phyloP scores from a whole-genome alignment of 495 filamentous ascomycete genomes.

The Xylaria intraflava region DNA sequence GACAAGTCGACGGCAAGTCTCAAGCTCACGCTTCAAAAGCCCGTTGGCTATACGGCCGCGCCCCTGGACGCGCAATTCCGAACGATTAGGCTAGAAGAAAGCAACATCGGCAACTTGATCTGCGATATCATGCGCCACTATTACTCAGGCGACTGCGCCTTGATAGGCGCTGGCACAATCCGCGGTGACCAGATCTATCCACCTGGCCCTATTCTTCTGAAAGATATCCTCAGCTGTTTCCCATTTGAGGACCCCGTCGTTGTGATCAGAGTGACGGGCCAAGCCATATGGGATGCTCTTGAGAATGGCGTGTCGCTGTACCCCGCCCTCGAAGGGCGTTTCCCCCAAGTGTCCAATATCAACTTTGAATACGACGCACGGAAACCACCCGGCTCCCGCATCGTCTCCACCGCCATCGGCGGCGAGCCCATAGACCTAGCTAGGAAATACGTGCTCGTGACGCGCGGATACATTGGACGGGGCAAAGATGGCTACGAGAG shows the following conservation, averaged over 20 bases:
- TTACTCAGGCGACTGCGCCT: constrained; percentile 67
- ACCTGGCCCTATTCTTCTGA: constrained; percentile 65
- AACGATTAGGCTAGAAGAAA: constrained; percentile 68
- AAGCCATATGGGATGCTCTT: constrained; percentile 63
- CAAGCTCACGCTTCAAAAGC: constrained; percentile 69
- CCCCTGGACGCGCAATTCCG: constrained; percentile 81
- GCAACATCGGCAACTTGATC: constrained; percentile 83
- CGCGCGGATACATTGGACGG: constrained; percentile 76
- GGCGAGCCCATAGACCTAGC: constrained; percentile 52
- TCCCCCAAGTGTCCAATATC: constrained; percentile 80
- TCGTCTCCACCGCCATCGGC: constrained; percentile 55
- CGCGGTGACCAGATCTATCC: constrained; percentile 85
- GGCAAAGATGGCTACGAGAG: constrained; percentile 81
- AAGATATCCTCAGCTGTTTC: constrained; percentile 71
- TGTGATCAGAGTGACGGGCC: constrained; percentile 60
- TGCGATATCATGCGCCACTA: constrained; percentile 84
- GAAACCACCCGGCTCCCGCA: constrained; percentile 51
- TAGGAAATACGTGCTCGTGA: constrained; percentile 60
- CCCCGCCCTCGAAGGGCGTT: constrained; percentile 75
- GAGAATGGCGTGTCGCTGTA: constrained; percentile 76
- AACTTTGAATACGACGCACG: constrained; percentile 59
- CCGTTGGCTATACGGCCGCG: constrained; percentile 70
- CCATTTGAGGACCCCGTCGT: constrained; percentile 90
- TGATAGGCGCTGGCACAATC: constrained; percentile 87
- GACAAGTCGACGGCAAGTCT: constrained; percentile 62